These are phyloP conservation scores for Pyrenochaeta sp. DNA, from an alignment of 2,329 filamentous ascomycete species.

Conservation along the genomic window DNA sequence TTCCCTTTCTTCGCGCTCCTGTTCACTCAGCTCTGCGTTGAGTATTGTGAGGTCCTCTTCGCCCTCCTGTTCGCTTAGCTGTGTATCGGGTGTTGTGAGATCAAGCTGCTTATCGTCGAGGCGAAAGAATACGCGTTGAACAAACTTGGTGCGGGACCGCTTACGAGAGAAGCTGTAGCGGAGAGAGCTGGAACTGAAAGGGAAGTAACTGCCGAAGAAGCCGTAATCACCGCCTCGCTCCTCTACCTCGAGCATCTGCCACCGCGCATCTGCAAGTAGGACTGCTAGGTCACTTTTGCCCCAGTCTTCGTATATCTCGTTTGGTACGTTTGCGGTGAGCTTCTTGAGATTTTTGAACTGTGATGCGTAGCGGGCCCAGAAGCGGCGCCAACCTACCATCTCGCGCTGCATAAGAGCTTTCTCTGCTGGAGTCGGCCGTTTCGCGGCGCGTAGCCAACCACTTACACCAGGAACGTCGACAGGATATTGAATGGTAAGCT, in stretches of 20 bases:
- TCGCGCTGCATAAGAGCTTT: conserved; percentile 40
- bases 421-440: conserved; percentile 34
- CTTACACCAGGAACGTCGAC: conserved; percentile 42
- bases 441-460: conserved; percentile 34
- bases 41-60: conserved; percentile 26
- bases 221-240: conserved; percentile 24
- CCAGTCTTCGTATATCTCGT: conserved; percentile 47
- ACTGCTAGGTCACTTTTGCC: conserved; percentile 27
- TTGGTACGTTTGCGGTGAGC: conserved; percentile 40
- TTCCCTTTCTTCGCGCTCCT: conserved; percentile 32
- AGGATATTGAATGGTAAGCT: conserved; percentile 48
- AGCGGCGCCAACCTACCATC: conserved; percentile 46
- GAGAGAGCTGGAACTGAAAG: conserved; percentile 19
- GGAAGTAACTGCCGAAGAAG: conserved; percentile 29
- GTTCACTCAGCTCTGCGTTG: conserved; percentile 12
- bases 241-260: conserved; percentile 44
- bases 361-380: conserved; percentile 46
- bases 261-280: conserved; percentile 36
- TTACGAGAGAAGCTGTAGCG: conserved; percentile 29
- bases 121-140: conserved; percentile 47
- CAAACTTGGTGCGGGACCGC: conserved; percentile 35
- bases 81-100: conserved; percentile 4
- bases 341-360: conserved; percentile 50
- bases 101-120: conserved; percentile 29
- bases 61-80: conserved; percentile 24